These are phyloP conservation scores for Botryotinia globosa DNA, from an alignment of 2,329 filamentous ascomycete genomes.

Conservation along the genomic window DNA sequence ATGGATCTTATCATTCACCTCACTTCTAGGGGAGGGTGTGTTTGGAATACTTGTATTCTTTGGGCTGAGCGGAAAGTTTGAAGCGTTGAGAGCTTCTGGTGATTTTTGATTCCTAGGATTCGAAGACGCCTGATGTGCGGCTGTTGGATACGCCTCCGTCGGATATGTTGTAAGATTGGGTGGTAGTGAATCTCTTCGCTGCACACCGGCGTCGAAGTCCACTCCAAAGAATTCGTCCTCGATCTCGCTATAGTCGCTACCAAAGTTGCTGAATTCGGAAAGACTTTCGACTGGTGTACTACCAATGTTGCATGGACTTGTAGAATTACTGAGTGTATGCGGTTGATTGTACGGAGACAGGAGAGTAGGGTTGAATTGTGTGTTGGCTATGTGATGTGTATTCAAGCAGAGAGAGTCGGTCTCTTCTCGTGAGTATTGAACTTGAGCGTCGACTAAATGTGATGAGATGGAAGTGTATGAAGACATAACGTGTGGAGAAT, in stretches of 20 bases:
- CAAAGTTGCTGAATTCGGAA: constrained; percentile 36
- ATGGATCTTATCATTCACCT: constrained; percentile 26
- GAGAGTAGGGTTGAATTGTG: constrained; percentile 28
- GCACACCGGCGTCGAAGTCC: constrained; percentile 37
- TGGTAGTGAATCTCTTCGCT: constrained; percentile 31
- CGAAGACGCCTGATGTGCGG: constrained; percentile 25
- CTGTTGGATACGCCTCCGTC: constrained; percentile 25
- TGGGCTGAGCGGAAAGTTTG: constrained; percentile 36
- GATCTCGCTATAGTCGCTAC: constrained; percentile 35
- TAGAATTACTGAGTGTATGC: constrained; percentile 35
- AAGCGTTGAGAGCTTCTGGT: constrained; percentile 25
- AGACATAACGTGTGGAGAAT: constrained; percentile 36
- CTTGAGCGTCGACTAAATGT: constrained; percentile 30
- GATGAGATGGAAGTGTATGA: constrained; percentile 31
- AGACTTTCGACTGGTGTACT: constrained; percentile 34
- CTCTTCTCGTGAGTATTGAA: constrained; percentile 30
- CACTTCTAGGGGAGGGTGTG: constrained; percentile 31
- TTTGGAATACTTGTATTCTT: constrained; percentile 33
- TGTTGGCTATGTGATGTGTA: constrained; percentile 26
- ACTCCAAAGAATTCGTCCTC: constrained; percentile 39
- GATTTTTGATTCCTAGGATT: constrained; percentile 23
- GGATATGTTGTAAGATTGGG: constrained; percentile 23
- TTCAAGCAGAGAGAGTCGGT: constrained; percentile 30
- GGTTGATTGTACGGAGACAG: constrained; percentile 34
- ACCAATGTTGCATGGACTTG: constrained; percentile 33